These are phyloP conservation scores for Aspergillus mulundensis DNA, from an alignment of 495 filamentous ascomycete genomes.

Conservation along the genomic window DNA sequence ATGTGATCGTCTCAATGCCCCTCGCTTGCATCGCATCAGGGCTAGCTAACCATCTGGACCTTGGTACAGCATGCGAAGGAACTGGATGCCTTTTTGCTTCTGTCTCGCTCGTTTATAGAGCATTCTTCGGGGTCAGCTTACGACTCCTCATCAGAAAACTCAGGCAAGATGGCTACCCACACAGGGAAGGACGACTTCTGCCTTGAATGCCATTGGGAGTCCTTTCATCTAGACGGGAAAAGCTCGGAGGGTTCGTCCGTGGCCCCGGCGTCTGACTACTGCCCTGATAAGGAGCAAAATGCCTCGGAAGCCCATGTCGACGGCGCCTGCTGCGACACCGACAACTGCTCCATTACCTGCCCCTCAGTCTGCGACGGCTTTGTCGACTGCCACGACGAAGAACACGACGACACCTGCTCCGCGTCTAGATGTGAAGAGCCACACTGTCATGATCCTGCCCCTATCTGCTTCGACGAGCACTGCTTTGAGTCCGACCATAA, in stretches of 20 bases:
- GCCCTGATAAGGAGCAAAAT: slow-evolving; percentile 29
- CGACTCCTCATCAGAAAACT: not conserved
- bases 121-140: slow-evolving; percentile 1
- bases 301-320: slow-evolving; percentile 29
- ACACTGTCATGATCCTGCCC: slow-evolving; percentile 28
- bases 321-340: slow-evolving; percentile 41
- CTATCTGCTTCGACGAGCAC: slow-evolving; percentile 41
- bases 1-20: slow-evolving; percentile 5
- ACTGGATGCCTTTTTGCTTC: slow-evolving; percentile 4
- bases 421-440: slow-evolving; percentile 35
- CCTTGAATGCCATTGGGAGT: slow-evolving; percentile 44
- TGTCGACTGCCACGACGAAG: slow-evolving; percentile 38
- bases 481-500: slow-evolving; percentile 28
- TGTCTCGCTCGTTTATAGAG: slow-evolving; percentile 14
- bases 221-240: slow-evolving; percentile 36
- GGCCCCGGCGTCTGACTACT: slow-evolving; percentile 25
- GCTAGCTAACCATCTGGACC: not conserved
- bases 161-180: slow-evolving; percentile 35
- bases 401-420: slow-evolving; percentile 38
- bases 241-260: slow-evolving; percentile 20
- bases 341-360: slow-evolving; percentile 41
- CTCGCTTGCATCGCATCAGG: slow-evolving; percentile 1
- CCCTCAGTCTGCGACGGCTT: slow-evolving; percentile 43
- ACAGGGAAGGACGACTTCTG: slow-evolving; percentile 35
- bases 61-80: not conserved